Evolutionary conservation across 306 rosid genomes (phyloP).

Genomic region (Senna tora): DNA sequence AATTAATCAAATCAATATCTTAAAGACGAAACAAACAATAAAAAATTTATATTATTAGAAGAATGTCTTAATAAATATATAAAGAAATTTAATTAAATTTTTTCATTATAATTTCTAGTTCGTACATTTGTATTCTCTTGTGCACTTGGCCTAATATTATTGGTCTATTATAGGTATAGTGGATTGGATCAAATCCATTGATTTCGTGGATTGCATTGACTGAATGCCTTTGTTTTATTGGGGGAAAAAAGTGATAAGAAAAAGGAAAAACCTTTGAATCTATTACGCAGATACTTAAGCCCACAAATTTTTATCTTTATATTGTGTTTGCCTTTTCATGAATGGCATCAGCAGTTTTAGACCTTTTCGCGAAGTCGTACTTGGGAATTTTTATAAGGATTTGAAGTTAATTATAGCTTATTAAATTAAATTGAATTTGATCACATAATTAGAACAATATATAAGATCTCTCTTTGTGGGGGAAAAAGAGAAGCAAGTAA

Average conservation of each 20-base stretch:
- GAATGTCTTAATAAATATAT: no score
- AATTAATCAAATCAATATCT: no score
- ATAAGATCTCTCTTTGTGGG: no score
- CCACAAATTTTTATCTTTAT: constrained; percentile 43
- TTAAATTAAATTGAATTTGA: no score
- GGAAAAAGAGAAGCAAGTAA: no score
- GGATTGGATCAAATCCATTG: constrained; percentile 48
- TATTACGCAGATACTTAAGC: constrained; percentile 36
- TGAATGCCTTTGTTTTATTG: constrained; percentile 1
- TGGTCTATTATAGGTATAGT: constrained; percentile 28
- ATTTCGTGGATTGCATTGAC: constrained; percentile 46
- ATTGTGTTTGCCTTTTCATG: constrained; percentile 44
- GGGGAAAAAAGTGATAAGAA: not conserved
- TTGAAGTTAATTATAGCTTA: not conserved
- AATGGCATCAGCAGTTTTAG: constrained; percentile 44
- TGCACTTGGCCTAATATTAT: constrained; percentile 28
- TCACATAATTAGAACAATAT: no score
- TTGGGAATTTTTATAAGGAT: constrained; percentile 13
- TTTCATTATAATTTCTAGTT: not conserved
- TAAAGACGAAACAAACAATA: no score
- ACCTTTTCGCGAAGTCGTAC: constrained; percentile 16
- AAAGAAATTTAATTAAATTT: no score
- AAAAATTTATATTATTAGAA: no score
- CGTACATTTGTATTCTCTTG: constrained; percentile 14
- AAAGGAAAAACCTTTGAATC: constrained; percentile 10